phyloP scores from a whole-genome alignment of 2,329 filamentous ascomycete genomes.

The Hymenoscyphus scutula region DNA sequence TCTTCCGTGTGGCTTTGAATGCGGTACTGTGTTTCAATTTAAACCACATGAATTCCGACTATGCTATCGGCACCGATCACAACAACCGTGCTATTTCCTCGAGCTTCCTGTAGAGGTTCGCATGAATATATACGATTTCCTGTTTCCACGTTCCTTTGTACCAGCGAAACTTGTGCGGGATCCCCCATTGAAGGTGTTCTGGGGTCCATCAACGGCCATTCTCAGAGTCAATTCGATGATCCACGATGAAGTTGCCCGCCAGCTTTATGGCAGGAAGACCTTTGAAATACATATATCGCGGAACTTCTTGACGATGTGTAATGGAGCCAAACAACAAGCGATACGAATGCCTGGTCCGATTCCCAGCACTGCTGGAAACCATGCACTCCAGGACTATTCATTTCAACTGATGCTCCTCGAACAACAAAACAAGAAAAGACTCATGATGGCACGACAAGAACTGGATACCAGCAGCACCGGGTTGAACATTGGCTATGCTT shows the following conservation, averaged over 20 bases:
- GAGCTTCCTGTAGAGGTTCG: constrained; percentile 23
- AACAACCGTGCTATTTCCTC: constrained; percentile 19
- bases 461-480: constrained; percentile 54
- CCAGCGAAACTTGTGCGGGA: constrained; percentile 12
- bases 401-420: constrained; percentile 86
- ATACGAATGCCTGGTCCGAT: not conserved
- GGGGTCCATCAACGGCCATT: constrained; percentile 8
- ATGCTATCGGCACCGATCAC: constrained; percentile 15
- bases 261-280: constrained; percentile 20
- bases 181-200: not conserved
- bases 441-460: constrained; percentile 79
- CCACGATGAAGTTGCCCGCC: constrained; percentile 18
- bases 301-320: constrained; percentile 22
- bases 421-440: constrained; percentile 82
- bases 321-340: not conserved
- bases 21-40: constrained; percentile 18
- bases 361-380: constrained; percentile 48
- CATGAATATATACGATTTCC: constrained; percentile 18
- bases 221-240: constrained; percentile 21
- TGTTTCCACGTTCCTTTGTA: constrained; percentile 18
- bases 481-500: not conserved
- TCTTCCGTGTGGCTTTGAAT: constrained; percentile 20
- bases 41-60: constrained; percentile 20
- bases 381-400: constrained; percentile 82
- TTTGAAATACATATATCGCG: constrained; percentile 20